Conservation (phyloP, 2,329 filamentous ascomycete genomes). For the Eutypa lata region DNA sequence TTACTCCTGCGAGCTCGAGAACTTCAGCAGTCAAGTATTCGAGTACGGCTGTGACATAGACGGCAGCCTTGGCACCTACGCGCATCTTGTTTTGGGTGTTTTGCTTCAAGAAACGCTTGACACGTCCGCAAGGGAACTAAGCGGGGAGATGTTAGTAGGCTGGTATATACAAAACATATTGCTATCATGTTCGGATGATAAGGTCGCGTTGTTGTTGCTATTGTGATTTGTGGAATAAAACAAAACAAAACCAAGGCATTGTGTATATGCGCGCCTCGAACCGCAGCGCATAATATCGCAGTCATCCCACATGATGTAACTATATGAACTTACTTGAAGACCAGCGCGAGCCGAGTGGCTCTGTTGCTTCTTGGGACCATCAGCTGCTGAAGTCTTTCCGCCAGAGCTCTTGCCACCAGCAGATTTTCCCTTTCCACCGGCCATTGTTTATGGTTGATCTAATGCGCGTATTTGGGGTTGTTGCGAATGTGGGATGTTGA, state of each 20-base stretch:
- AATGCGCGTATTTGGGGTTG: too few relatives aligned
- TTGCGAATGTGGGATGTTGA: background rate
- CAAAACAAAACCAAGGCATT: too few relatives aligned
- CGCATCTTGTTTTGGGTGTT: slow-evolving; percentile 99
- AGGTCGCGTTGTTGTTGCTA: background rate
- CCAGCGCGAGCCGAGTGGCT: slow-evolving; percentile 95
- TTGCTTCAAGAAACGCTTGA: slow-evolving; percentile 99
- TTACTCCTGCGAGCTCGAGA: slow-evolving; percentile 87
- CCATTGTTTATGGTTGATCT: slow-evolving; percentile 44
- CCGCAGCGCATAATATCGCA: too few relatives aligned
- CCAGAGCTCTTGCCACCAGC: slow-evolving; percentile 65
- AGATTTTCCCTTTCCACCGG: slow-evolving; percentile 93
- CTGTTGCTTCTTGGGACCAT: slow-evolving; percentile 79
- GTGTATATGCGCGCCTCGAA: too few relatives aligned
- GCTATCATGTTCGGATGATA: background rate
- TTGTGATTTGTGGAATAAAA: too few relatives aligned
- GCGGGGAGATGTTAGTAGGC: slow-evolving; percentile 15
- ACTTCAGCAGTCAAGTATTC: slow-evolving; percentile 98
- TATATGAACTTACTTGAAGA: slow-evolving; percentile 79
- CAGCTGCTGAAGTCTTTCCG: slow-evolving; percentile 42
- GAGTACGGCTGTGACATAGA: slow-evolving; percentile 96
- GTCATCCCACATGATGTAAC: slow-evolving; percentile 1
- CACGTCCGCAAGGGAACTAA: slow-evolving; percentile 98
- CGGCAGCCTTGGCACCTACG: slow-evolving; percentile 95
- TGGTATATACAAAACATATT: background rate